Evolutionary conservation across 805 yeast genomes (phyloP), one percentile per base, ranked within the genome.

Genomic region (Tetrapisispora namnaoensis): DNA sequence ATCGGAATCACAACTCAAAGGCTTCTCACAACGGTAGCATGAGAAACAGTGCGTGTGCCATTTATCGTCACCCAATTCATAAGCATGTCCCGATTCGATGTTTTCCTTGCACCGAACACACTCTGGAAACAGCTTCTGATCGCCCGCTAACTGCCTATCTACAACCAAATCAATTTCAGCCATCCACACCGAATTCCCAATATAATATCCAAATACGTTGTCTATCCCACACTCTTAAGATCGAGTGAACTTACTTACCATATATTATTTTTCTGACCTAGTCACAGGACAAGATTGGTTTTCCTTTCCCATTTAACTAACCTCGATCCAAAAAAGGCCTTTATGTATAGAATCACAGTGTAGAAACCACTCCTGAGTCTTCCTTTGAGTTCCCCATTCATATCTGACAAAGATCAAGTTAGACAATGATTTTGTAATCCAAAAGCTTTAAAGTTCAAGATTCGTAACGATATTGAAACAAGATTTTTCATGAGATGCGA

Each of bases 1-100:
- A 65, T 90, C 90, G 22, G 95, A 83, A 59, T 88, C 84, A 53
- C 95, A 86, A 24, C 95, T 95, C 48, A 93, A 70, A 36, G 82
- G 76, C 56, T 79, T 76, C 36, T 77, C 72, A 66, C 99, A 93
- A 56, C 83, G 83, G 48, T 95, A 84, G 67, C 99, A 93, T 43
- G 80, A 75, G 68, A 93, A 93, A 68, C 99, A 93, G 53, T 84
- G 77, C 49, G 88, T 84, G 65, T 93, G 99, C 99, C 99, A 93
- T 54, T 96, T 79, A 62, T 88, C 91, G 27, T 85, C 95, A 22
- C 96, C 96, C 45, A 91, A 72, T 63, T 91, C 98, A 63, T 88
- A 93, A 2, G 98, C 98, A 55, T 90, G 95, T 32, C 96, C 96
- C 59, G 87, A 95, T 18, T 77, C 77, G 44, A 91, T 86, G 27